phyloP scores from a whole-genome alignment of 192 early-diverging fungal genomes.

The Dissophora ornata region DNA sequence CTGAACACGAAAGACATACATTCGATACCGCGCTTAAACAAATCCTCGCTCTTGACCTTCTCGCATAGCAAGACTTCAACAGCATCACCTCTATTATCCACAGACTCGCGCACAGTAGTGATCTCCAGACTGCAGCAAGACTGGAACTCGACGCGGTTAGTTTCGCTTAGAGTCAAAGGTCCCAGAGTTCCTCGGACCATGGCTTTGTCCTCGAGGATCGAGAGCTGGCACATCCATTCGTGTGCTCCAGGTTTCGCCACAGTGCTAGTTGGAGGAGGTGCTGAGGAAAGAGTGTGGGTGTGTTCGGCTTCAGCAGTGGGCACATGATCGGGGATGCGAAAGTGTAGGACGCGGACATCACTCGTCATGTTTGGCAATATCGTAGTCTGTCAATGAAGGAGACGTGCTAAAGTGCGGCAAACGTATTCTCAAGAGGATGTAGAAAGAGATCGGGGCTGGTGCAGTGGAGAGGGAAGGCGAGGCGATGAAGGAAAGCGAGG shows the following conservation, averaged over 20 bases:
- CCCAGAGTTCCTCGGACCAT: conserved; percentile 12
- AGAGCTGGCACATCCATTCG: conserved; percentile 37
- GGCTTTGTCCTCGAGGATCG: conserved; percentile 20
- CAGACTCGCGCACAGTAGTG: not conserved
- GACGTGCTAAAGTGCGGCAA: too few species aligned
- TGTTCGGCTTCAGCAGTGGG: not conserved
- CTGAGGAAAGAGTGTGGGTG: not conserved
- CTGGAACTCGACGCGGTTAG: not conserved
- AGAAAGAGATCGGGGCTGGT: too few species aligned
- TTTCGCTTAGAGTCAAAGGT: not conserved
- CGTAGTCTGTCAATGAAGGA: too few species aligned
- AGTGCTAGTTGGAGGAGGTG: not conserved
- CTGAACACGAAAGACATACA: conserved; percentile 5
- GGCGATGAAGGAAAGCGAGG: too few species aligned
- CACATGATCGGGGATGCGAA: conserved; percentile 18
- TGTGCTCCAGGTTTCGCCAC: conserved; percentile 5
- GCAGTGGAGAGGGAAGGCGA: too few species aligned
- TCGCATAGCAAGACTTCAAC: conserved; percentile 7
- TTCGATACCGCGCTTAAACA: conserved; percentile 26
- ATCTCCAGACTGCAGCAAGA: conserved; percentile 28
- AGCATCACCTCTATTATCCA: too few species aligned
- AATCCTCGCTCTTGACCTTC: conserved; percentile 22
- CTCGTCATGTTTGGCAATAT: not conserved
- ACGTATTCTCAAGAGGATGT: too few species aligned
- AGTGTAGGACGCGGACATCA: conserved; percentile 26